Percentiles rank a stretch among this genome's conserved stretches.
These are phyloP conservation scores for Phytopythium chamaehyphon DNA, from an alignment of 352 stramenopile species.

Conservation along the genomic window DNA sequence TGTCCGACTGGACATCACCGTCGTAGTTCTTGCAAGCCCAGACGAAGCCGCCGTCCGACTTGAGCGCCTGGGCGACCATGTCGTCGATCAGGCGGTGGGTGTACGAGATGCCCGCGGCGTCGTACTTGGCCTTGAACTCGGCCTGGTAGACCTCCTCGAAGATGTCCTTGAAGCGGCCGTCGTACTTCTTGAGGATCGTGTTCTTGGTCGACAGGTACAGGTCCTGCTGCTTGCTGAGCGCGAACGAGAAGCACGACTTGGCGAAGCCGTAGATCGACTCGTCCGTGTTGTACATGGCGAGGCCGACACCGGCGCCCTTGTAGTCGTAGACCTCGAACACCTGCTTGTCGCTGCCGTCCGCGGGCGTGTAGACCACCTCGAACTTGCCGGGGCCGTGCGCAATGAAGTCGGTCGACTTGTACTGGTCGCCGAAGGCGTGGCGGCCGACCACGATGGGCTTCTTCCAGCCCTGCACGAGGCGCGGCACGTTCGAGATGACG, in stretches of 20 bases:
- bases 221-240: constrained; percentile 53
- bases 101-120: constrained; percentile 76
- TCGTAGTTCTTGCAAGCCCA: constrained; percentile 93
- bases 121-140: constrained; percentile 76
- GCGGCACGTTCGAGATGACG: constrained; percentile 80
- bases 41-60: constrained; percentile 85
- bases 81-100: constrained; percentile 87
- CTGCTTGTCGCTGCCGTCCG: constrained; percentile 41
- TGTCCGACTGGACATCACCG: constrained; percentile 88
- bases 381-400: constrained; percentile 66
- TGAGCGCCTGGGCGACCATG: constrained; percentile 89
- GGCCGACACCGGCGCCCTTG: constrained; percentile 54
- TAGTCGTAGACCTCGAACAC: constrained; percentile 84
- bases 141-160: constrained; percentile 83
- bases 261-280: constrained; percentile 75
- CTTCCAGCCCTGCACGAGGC: constrained; percentile 84
- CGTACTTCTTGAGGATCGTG: constrained; percentile 89
- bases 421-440: constrained; percentile 88
- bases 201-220: constrained; percentile 91
- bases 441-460: constrained; percentile 84
- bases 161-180: constrained; percentile 88
- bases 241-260: constrained; percentile 60
- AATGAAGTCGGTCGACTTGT: constrained; percentile 85
- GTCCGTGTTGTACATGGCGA: constrained; percentile 90
- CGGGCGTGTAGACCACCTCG: constrained; percentile 71